A percentile compares a stretch with the other conserved stretches of the same genome.
These are phyloP conservation scores for Salix arbutifolia DNA, from an alignment of 345 rosid genomes.

Conservation along the genomic window DNA sequence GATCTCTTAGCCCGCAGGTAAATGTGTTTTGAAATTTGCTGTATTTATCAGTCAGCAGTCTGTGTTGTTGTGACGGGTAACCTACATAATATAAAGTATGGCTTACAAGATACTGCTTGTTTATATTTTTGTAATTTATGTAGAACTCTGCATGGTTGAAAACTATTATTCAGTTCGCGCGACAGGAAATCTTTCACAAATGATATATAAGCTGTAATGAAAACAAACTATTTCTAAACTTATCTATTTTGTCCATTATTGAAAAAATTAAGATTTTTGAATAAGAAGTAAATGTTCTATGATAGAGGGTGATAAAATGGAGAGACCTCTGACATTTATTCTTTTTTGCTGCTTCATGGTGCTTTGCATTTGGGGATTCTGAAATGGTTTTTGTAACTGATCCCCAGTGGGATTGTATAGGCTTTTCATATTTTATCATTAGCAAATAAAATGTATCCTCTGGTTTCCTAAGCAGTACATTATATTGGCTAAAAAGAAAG, in stretches of 20 bases:
- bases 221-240: not conserved
- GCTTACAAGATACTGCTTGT: not conserved
- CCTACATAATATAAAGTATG: not conserved
- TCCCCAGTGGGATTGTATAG: not conserved
- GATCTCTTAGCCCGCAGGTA: slow-evolving; percentile 88
- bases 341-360: not conserved
- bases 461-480: not conserved
- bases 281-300: not conserved
- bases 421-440: not conserved
- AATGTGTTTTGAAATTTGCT: slow-evolving; percentile 9
- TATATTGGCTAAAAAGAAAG: not conserved
- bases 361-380: not conserved
- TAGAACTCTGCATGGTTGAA: not conserved
- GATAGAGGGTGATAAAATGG: not conserved
- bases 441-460: not conserved
- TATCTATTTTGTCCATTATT: not conserved
- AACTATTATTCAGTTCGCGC: not conserved
- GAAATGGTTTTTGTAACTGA: not conserved
- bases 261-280: not conserved
- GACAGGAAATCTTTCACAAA: not conserved
- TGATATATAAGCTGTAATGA: not conserved
- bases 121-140: not conserved
- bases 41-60: not conserved
- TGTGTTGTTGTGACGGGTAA: not conserved
- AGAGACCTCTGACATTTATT: not conserved